Evolutionary conservation across 805 yeast genomes (phyloP).

Genomic region (Schwanniomyces yamadae): DNA sequence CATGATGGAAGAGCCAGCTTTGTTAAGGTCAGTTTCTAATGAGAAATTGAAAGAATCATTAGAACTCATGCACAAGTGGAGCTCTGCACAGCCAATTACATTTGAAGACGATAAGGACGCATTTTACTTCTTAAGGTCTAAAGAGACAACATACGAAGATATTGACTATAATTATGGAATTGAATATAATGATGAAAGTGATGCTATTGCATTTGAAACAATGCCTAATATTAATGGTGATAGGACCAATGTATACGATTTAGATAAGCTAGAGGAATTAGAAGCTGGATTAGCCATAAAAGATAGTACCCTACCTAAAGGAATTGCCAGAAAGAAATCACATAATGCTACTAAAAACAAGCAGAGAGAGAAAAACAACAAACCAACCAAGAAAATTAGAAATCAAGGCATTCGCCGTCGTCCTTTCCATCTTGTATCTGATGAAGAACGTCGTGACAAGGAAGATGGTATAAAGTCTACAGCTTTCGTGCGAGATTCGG

Average conservation of each 20-base stretch:
- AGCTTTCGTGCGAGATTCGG: slow-evolving; percentile 57
- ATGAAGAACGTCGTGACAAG: slow-evolving; percentile 10
- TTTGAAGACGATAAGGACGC: slow-evolving; percentile 40
- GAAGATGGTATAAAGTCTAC: slow-evolving; percentile 42
- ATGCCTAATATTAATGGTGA: slow-evolving; percentile 12
- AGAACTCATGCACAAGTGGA: slow-evolving; percentile 43
- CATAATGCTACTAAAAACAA: slow-evolving; percentile 7
- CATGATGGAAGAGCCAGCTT: slow-evolving; percentile 32
- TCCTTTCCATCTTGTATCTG: slow-evolving; percentile 28
- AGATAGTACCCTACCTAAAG: slow-evolving; percentile 19
- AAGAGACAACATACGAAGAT: slow-evolving; percentile 19
- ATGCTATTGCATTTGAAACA: slow-evolving; percentile 33
- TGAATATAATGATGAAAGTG: slow-evolving; percentile 25
- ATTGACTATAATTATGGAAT: slow-evolving; percentile 23
- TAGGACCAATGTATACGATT: slow-evolving; percentile 14
- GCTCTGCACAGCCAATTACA: slow-evolving; percentile 28
- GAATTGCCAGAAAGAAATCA: slow-evolving; percentile 24
- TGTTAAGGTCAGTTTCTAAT: slow-evolving; percentile 31
- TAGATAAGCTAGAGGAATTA: slow-evolving; percentile 38
- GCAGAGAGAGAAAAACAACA: slow-evolving; percentile 10
- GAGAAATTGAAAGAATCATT: slow-evolving; percentile 32
- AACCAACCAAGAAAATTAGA: slow-evolving; percentile 9
- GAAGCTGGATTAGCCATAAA: slow-evolving; percentile 26
- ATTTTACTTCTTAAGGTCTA: slow-evolving; percentile 25
- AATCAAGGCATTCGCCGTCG: slow-evolving; percentile 8